These are phyloP conservation scores for Aspergillus glaucus DNA, from an alignment of 2,329 filamentous ascomycete genomes.

Conservation along the genomic window DNA sequence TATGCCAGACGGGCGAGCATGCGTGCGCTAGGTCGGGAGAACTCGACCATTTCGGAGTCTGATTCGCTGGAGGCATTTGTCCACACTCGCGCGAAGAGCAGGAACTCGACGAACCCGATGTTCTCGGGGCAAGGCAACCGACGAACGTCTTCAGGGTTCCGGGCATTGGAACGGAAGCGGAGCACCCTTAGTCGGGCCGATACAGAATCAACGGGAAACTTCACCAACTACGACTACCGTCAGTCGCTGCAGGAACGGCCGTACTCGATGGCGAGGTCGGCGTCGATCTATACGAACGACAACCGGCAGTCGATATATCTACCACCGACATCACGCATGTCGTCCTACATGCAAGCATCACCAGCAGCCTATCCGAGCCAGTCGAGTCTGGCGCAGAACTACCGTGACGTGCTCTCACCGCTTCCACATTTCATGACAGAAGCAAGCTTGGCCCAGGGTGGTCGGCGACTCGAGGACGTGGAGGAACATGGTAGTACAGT, in stretches of 20 bases:
- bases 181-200: constrained; percentile 31
- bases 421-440: constrained; percentile 34
- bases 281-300: constrained; percentile 31
- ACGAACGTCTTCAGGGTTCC: constrained; percentile 26
- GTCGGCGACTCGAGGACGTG: constrained; percentile 10
- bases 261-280: constrained; percentile 28
- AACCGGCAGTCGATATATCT: constrained; percentile 27
- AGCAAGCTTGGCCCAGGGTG: constrained; percentile 22
- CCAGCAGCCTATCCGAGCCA: constrained; percentile 25
- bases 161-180: constrained; percentile 29
- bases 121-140: constrained; percentile 31
- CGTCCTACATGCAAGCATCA: constrained; percentile 11
- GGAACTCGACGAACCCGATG: constrained; percentile 33
- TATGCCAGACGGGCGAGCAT: constrained; percentile 26
- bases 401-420: constrained; percentile 30
- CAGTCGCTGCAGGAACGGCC: constrained; percentile 27
- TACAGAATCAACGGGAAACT: constrained; percentile 20
- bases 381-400: constrained; percentile 32
- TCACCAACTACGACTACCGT: constrained; percentile 20
- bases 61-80: constrained; percentile 36
- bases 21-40: constrained; percentile 24
- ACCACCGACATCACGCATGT: constrained; percentile 17
- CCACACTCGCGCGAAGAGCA: constrained; percentile 31
- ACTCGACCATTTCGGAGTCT: constrained; percentile 26
- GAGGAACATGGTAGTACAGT: constrained; percentile 14